Conservation (phyloP, 306 rosid genomes). For the Sophora flavescens region DNA sequence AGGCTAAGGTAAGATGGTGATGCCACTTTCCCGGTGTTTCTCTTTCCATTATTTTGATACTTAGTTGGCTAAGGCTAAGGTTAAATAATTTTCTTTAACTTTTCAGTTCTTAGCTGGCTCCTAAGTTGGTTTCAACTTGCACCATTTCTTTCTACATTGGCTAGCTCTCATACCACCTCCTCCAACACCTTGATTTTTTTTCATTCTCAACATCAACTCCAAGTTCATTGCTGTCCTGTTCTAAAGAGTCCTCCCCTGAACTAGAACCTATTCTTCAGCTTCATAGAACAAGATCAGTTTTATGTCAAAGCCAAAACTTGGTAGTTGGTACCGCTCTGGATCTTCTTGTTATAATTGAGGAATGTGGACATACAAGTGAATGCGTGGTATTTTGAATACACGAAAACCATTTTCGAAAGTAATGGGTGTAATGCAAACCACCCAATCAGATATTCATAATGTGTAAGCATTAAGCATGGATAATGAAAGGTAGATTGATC, state of each 20-base stretch:
- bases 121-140: constrained; percentile 7
- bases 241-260: constrained; percentile 55
- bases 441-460: no score
- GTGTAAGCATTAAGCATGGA: no score
- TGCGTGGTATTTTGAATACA: no score
- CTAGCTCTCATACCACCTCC: neutral
- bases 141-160: constrained; percentile 12
- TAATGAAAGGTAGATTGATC: no score
- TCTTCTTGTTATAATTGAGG: no score
- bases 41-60: constrained; percentile 26
- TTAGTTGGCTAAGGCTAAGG: no score
- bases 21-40: neutral
- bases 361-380: no score
- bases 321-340: no score
- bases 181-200: neutral
- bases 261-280: constrained; percentile 54
- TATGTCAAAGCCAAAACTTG: no score
- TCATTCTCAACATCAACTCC: constrained; percentile 36
- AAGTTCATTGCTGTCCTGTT: constrained; percentile 60
- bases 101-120: constrained; percentile 29
- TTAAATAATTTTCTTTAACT: constrained; percentile 41
- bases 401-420: no score
- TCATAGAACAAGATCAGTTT: constrained; percentile 57
- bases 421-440: no score
- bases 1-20: no score